Base-by-base conservation (phyloP, 306 rosid genomes). In the apple (Malus domestica) region DNA sequence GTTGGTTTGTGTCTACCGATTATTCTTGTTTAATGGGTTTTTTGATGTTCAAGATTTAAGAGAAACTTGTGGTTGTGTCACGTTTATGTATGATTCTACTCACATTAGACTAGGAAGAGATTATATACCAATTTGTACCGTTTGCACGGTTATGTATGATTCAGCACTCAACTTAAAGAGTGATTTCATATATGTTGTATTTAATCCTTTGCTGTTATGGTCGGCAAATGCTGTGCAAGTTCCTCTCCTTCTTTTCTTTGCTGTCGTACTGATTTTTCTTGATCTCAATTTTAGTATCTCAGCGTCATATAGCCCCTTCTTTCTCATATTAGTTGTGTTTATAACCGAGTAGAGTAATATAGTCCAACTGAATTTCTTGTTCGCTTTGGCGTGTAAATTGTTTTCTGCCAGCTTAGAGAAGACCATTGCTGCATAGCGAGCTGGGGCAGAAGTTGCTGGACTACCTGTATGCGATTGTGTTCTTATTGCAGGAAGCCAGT, bases 381-480 rank as follows among this genome's bases (percentile, higher is more conserved):
- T 23, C 23, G 23, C 23, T 23, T 23, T 23, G 23, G 23, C 23
- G 23, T 23, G 23, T 23, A 23, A 23, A 40, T 40, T 22, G 11
- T 66, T 46, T 44, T 84, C 6, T 45, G 5, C 52, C 96, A 95
- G 98, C 78, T 83, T 82, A 80, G 88, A 82, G 72, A 92, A 92
- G 88, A 88, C 88, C 79, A 87, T 88, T 72, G 79, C 93, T 84
- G 86, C 97, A 29, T 87, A 90, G 74, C 93, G 89, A 38, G 98
- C 98, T 4, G 98, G 98, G 84, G 96, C 98, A 15, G 98, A 95
- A 83, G 77, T 30, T 85, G 92, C 91, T 5, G 85, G 90, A 60
- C 19, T 80, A 74, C 90, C 97, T 62, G 86, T 89, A 77, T 18
- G 81, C 85, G 79, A 86, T 67, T 95, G 97, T 72, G 85, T 95